Conservation (phyloP, 345 rosid species). For the Iberis pinnata region DNA sequence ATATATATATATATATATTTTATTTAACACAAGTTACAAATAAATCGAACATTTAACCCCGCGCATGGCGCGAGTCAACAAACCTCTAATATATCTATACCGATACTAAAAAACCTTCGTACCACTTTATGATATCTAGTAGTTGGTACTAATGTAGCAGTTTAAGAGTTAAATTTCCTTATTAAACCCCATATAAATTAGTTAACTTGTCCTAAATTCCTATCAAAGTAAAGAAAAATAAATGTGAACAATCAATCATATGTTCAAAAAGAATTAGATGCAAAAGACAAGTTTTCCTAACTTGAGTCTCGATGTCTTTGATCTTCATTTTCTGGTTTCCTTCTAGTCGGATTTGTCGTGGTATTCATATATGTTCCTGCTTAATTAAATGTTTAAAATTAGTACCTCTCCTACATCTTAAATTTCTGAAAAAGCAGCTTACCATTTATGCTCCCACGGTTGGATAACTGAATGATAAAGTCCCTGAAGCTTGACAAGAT, state of each 20-base stretch:
- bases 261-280: neutral
- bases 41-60: no score
- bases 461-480: constrained; percentile 43
- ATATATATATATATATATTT: no score
- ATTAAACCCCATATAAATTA: no score
- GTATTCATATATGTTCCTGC: constrained; percentile 17
- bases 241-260: constrained; percentile 5
- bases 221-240: neutral
- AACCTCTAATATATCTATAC: no score
- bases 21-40: no score
- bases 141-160: neutral
- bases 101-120: no score
- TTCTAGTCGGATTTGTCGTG: constrained; percentile 8
- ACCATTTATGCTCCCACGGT: constrained; percentile 47
- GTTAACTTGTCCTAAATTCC: constrained; percentile 1
- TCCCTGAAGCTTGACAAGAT: constrained; percentile 45
- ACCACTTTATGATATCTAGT: neutral
- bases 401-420: neutral
- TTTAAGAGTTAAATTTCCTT: no score
- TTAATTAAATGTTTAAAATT: neutral
- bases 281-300: constrained; percentile 2
- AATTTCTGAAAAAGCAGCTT: neutral
- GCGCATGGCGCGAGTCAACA: no score
- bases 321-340: constrained; percentile 10
- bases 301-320: constrained; percentile 18